Percentiles rank a stretch among this genome's conserved stretches.
phyloP scores from a whole-genome alignment of 345 rosid species.

The Lepidium didymum region DNA sequence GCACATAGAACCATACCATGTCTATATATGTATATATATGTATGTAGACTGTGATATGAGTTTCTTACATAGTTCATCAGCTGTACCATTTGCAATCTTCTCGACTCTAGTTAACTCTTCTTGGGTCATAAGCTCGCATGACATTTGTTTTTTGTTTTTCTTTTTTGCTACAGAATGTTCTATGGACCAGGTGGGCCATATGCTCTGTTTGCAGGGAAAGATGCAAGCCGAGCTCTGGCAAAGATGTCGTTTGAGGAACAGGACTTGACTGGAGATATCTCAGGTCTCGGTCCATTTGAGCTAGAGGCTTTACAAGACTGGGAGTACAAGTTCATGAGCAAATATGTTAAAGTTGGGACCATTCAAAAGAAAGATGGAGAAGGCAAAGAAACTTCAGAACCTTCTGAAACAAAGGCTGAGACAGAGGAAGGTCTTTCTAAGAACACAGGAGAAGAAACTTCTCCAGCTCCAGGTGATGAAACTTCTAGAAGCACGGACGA shows the following conservation, averaged over 20 bases:
- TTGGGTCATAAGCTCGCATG: neutral
- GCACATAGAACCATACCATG: neutral
- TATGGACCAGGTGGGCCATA: slow-evolving; percentile 99
- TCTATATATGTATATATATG: neutral
- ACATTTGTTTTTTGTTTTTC: neutral
- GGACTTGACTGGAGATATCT: slow-evolving; percentile 85
- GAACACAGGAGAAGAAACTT: slow-evolving; percentile 10
- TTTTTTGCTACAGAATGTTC: slow-evolving; percentile 88
- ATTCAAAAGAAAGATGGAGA: slow-evolving; percentile 38
- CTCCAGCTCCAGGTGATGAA: slow-evolving; percentile 1
- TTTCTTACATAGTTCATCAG: neutral
- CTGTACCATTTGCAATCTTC: neutral
- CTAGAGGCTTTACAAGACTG: slow-evolving; percentile 93
- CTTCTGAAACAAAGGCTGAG: slow-evolving; percentile 29
- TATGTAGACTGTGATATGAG: neutral
- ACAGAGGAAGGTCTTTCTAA: slow-evolving; percentile 42
- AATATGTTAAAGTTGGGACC: slow-evolving; percentile 84
- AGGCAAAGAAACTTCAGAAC: slow-evolving; percentile 42
- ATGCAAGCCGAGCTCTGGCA: slow-evolving; percentile 96
- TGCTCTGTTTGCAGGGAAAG: slow-evolving; percentile 92
- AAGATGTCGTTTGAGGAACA: slow-evolving; percentile 95
- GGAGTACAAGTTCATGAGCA: slow-evolving; percentile 99
- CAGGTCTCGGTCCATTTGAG: slow-evolving; percentile 91
- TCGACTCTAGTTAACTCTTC: neutral
- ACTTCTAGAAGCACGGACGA: slow-evolving; percentile 15